Conservation (phyloP, 2,329 filamentous ascomycete species). For the Trichocomaceae sp. region DNA sequence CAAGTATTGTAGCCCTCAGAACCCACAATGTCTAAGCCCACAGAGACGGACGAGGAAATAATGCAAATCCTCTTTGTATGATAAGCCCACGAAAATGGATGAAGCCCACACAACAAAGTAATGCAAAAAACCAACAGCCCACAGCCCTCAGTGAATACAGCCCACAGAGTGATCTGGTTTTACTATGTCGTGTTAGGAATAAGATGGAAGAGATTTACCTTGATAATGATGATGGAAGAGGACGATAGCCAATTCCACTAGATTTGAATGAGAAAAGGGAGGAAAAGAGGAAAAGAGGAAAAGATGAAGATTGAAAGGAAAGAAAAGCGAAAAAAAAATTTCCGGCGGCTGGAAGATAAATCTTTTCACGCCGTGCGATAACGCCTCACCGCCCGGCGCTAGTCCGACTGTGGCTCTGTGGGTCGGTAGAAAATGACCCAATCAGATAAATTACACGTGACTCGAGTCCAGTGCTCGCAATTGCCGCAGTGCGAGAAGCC, state of each 20-base stretch:
- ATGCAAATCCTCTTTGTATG: slow-evolving; percentile 33
- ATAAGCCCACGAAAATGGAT: slow-evolving; percentile 34
- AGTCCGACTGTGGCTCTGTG: not conserved
- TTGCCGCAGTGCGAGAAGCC: not conserved
- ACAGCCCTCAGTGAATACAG: slow-evolving; percentile 34
- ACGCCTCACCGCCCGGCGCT: slow-evolving; percentile 8
- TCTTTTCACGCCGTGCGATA: slow-evolving; percentile 14
- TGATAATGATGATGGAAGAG: not conserved
- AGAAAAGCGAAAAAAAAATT: slow-evolving; percentile 5
- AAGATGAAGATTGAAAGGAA: not conserved
- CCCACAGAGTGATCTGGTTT: slow-evolving; percentile 14
- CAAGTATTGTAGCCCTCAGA: slow-evolving; percentile 35
- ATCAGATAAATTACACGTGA: not conserved
- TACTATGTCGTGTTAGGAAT: slow-evolving; percentile 2
- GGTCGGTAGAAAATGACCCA: not conserved
- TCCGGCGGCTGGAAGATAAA: slow-evolving; percentile 2
- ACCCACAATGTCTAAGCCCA: slow-evolving; percentile 39
- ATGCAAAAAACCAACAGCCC: slow-evolving; percentile 35
- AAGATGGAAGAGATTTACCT: slow-evolving; percentile 8
- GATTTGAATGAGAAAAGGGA: not conserved
- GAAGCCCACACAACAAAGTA: slow-evolving; percentile 38
- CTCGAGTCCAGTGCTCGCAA: not conserved
- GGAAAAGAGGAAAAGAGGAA: not conserved
- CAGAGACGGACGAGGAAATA: slow-evolving; percentile 36
- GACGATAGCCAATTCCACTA: not conserved